Evolutionary conservation across 805 yeast species (phyloP), one percentile per base, ranked within the genome.

Genomic region (Kodamaea restingae): DNA sequence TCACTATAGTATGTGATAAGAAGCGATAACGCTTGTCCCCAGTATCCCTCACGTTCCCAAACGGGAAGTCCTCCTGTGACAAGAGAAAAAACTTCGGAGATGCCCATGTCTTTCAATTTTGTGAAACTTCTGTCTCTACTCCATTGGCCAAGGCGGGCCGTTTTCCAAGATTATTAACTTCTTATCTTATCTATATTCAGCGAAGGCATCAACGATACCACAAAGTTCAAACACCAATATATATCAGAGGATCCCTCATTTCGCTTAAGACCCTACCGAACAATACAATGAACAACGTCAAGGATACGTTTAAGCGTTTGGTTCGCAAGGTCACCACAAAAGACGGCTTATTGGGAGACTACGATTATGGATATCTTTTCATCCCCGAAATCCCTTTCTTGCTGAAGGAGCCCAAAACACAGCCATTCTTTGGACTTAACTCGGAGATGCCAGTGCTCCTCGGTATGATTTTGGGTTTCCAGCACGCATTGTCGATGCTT

Each of bases 401-500:
- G 48, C 66, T 56, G 49, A 65, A 47, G 50, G 60, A 55, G 46
- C 61, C 66, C 18, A 75, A 74, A 39, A 65, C 77, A 2, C 88
- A 83, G 52, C 95, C 95, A 0, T 88, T 88, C 62, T 90, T 88
- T 51, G 88, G 93, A 4, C 62, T 88, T 36, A 70, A 88, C 56
- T 77, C 81, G 32, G 86, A 80, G 1, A 80, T 90, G 78, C 97
- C 97, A 1, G 49, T 88, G n/a, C 49, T 84, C 6, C 67, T 88
- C 41, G 95, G 95, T 1, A 58, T 84, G 41, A 41, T 88, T 8
- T 72, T 90, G 24, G 96, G 97, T 12, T 71, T 88, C 46, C 96
- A 88, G 65, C 97, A 88, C 56, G 67, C 95, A 1, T 60, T 88
- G 47, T 80, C 96, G 18, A 88, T 90, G 96, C 65, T 88, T 64